Evolutionary conservation across 208 protist genomes (phyloP), one percentile per base, ranked within the genome.

Genomic region (Leishmania braziliensis): DNA sequence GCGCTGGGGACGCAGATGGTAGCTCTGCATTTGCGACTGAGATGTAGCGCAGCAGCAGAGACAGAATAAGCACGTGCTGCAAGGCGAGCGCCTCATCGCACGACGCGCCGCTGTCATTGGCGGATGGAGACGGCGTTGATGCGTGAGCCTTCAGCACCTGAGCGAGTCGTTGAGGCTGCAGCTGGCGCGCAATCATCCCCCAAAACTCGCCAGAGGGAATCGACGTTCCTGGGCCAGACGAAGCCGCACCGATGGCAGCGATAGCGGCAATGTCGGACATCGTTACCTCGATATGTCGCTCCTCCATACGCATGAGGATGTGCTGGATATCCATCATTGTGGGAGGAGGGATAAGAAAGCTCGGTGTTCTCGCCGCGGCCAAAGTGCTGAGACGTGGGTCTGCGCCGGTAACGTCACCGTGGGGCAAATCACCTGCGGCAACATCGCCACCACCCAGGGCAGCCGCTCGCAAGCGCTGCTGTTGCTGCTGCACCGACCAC

Each of bases 251-350:
- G n/a, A 89, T 79, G 26, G 71, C 75, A 33, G 83, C 86, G 48
- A 89, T 33, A 18, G 83, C 82, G 2, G 86, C 83, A 43, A 86
- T 72, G 72, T 86, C 84, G 2, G 82, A 46, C 80, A 88, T 82
- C 36, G 77, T 84, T 79, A 88, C 70, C 65, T 77, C 78, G 63
- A 84, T 63, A 5, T 72, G 70, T 26, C 82, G 83, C 73, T 88
- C 82, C 82, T 85, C 80, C 87, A 93, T 93, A 36, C 90, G 90
- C 70, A 84, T 36, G 83, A 85, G 54, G 20, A 92, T 85, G 72
- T 83, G 82, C 48, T 71, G 69, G 14, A 92, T 80, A 18, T 90
- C 86, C 6, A 36, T 66, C 74, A 84, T 77, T n/a, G 75, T 78
- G 50, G 86, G 86, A 12, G 51, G 33, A 14, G 79, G 85, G 16